phyloP scores from a whole-genome alignment of 768 basidiomycete species.

The Macrocybe gigantea region DNA sequence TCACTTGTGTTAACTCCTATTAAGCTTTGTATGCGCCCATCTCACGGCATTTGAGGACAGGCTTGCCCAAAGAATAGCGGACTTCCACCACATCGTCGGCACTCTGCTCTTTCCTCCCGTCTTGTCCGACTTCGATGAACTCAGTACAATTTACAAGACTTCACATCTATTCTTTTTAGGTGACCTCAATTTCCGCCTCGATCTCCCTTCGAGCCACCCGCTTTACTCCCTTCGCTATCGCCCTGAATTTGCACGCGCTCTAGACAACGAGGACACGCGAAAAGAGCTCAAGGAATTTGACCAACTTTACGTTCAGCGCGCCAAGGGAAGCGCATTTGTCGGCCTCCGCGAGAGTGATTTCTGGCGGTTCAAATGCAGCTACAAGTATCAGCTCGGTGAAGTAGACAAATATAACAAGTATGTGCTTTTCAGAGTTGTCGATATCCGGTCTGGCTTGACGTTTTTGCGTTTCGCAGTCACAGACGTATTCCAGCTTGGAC shows the following conservation, averaged over 20 bases:
- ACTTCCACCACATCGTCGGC: constrained; percentile 78
- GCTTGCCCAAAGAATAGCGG: constrained; percentile 58
- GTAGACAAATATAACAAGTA: constrained; percentile 74
- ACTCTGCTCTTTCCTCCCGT: constrained; percentile 71
- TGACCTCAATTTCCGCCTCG: constrained; percentile 88
- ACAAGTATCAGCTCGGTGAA: constrained; percentile 80
- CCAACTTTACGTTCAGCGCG: constrained; percentile 59
- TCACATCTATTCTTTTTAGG: constrained; percentile 92
- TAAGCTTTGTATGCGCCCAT: constrained; percentile 80
- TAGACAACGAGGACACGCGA: constrained; percentile 46
- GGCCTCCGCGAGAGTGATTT: constrained; percentile 84
- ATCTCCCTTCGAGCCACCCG: constrained; percentile 51
- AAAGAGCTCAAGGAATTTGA: constrained; percentile 67
- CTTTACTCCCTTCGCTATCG: constrained; percentile 26
- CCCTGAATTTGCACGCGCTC: constrained; percentile 32
- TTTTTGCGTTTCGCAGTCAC: constrained; percentile 28
- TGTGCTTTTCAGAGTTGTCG: constrained; percentile 11
- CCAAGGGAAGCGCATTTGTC: constrained; percentile 60
- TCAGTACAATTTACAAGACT: constrained; percentile 71
- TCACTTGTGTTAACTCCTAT: constrained; percentile 2
- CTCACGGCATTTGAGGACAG: constrained; percentile 76
- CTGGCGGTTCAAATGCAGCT: constrained; percentile 86
- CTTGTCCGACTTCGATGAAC: constrained; percentile 25
- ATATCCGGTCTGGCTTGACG: constrained; percentile 2
- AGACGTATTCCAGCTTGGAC: constrained; percentile 89